These are phyloP conservation scores for Dendrobium catenatum DNA, from an alignment of 106 monocot species.

Conservation along the genomic window DNA sequence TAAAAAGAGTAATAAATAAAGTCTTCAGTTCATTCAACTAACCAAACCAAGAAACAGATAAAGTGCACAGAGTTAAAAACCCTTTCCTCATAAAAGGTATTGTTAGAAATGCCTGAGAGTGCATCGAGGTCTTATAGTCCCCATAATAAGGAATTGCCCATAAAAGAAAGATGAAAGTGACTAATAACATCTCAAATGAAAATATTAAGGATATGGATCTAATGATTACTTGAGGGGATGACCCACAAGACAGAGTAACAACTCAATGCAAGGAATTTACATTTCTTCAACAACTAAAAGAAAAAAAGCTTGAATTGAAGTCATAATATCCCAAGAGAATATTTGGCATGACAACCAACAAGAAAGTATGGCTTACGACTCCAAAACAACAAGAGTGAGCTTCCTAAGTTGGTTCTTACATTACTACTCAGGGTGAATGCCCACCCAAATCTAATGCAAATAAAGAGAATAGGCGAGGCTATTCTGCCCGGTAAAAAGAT, in stretches of 20 bases:
- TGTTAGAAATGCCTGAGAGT: no score
- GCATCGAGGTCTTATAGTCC: background rate
- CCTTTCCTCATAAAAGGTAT: no score
- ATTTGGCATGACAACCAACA: background rate
- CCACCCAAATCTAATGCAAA: background rate
- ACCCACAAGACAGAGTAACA: background rate
- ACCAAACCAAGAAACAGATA: background rate
- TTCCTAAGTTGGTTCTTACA: background rate
- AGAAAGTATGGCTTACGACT: background rate
- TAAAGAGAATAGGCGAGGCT: background rate
- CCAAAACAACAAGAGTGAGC: background rate
- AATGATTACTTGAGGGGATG: background rate
- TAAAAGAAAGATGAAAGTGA: background rate
- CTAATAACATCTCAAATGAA: background rate
- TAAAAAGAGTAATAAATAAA: background rate
- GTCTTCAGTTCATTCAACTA: background rate
- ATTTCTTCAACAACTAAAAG: background rate
- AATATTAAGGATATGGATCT: background rate
- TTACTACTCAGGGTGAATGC: background rate
- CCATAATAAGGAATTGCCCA: background rate
- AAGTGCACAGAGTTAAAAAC: no score
- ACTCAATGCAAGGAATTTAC: background rate
- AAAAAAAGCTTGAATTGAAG: background rate
- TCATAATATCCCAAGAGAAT: background rate
- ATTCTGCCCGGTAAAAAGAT: background rate